Base-by-base conservation (phyloP, 257 asterid species). In the Linaria vulgaris region DNA sequence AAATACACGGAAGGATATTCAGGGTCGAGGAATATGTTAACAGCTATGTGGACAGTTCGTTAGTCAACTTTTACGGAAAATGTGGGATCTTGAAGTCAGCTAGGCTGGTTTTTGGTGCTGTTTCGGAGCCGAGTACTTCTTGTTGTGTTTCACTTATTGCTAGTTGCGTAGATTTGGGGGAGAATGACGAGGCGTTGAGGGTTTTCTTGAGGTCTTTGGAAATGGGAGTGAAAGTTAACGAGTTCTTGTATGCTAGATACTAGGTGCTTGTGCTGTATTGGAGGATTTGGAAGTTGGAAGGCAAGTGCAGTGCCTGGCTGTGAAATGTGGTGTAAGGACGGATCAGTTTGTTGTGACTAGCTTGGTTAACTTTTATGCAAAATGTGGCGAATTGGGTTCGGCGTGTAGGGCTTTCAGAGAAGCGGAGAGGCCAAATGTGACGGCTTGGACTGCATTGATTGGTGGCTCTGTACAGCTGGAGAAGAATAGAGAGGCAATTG, bases 361-460 rank as follows among this genome's bases (percentile, higher is more conserved):
- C 23, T 74, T 90, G 74, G 82, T 90, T 52, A 80, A 90, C 59
- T 79, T 90, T 61, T 90, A 90, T 43, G 83, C 85, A 9, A 87
- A 87, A 78, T 90, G 95, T 60, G 83, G 92, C 1, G 69, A 69
- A 30, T 58, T 85, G 69, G 81, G 79, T 46, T 75, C 64, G 37
- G 97, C 97, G 3, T 56, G 23, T 25, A 64, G 64, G 62, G 95
- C 80, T 39, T 62, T 87, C 72, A 53, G 74, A 23, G 94, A 78
- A 78, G 87, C 77, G 1, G 74, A 76, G 27, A 74, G 66, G 53
- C 83, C 79, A 3, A 70, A 76, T 59, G 72, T 89, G 70, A 72
- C 87, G 53, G 82, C 94, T 58, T 84, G 91, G 95, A 89, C 96
- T 59, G 96, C 95, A 8, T 51, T 89, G 47, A 84, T 89, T 24